Base-by-base conservation (phyloP, 805 yeast species). In the Ogataea methanolica region DNA sequence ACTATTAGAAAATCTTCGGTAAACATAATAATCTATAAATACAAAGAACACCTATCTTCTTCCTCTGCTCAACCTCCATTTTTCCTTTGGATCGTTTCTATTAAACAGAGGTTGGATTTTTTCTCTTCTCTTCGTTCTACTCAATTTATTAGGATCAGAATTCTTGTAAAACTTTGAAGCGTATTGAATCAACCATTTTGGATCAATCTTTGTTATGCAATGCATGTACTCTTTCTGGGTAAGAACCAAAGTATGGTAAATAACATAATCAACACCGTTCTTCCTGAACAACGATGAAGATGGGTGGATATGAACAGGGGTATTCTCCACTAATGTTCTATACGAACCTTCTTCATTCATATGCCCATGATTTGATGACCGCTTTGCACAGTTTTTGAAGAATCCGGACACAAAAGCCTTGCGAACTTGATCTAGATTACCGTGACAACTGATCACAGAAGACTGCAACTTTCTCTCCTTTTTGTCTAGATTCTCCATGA, bases 201-300 rank as follows among this genome's bases (percentile, higher is more conserved):
- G 87, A 44, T 89, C 90, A 34, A 94, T 80, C n/a, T 78, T 76
- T 16, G 91, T 85, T 29, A 85, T 83, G 56, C 89, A 89, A 47
- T 94, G 86, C 96, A 92, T 89, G 60, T 87, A 94, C 72, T 92
- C 98, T 60, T 83, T 82, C 15, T 86, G 78, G 0, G 99, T 92
- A 54, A 89, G 73, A 31, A 90, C 78, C 45, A 90, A 73, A 33
- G 90, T 86, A 59, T 90, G 90, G 59, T 88, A 91, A 8, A 92
- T 65, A 40, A 90, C 85, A 67, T 88, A 88, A 50, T 86, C 92
- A 12, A 92, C 87, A 2, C 65, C 65, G 35, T 57, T 56, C 38
- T 72, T 74, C 48, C 70, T 71, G 59, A 76, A 80, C 17, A 92
- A 63, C 4, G 89, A 69, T 50, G 95, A 85, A 2, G 96, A 86